phyloP scores from a whole-genome alignment of 257 asterid genomes.

The Solanum megistacrolobum region DNA sequence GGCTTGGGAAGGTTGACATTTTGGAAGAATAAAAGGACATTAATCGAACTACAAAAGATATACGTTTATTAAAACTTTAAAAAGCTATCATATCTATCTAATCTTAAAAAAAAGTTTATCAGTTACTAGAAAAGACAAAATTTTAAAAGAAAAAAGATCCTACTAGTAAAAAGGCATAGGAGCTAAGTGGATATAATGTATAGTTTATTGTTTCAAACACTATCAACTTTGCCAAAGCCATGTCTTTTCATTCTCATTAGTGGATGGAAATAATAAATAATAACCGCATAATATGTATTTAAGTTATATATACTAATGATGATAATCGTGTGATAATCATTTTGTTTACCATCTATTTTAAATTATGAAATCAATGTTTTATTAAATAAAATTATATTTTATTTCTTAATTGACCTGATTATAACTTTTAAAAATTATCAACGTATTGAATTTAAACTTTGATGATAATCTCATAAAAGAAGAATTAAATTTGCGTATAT shows the following conservation, averaged over 20 bases:
- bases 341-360: not conserved
- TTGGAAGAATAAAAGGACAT: not conserved
- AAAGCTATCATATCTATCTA: not conserved
- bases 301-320: not conserved
- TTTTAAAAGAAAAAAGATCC: not conserved
- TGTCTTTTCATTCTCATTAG: conserved; percentile 1
- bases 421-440: too few relatives aligned
- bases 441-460: not conserved
- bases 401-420: not conserved
- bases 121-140: not conserved
- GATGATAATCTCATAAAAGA: too few relatives aligned
- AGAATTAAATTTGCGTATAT: too few relatives aligned
- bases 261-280: not conserved
- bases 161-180: not conserved
- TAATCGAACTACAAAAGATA: not conserved
- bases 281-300: not conserved
- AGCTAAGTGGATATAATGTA: conserved; percentile 29
- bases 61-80: not conserved
- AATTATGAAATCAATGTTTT: not conserved
- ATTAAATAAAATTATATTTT: not conserved
- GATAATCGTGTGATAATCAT: not conserved
- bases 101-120: not conserved
- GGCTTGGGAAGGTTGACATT: not conserved
- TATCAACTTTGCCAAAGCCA: not conserved
- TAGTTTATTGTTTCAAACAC: not conserved